Conservation (phyloP, 805 yeast genomes). For the Yamadazyma insecticola region DNA sequence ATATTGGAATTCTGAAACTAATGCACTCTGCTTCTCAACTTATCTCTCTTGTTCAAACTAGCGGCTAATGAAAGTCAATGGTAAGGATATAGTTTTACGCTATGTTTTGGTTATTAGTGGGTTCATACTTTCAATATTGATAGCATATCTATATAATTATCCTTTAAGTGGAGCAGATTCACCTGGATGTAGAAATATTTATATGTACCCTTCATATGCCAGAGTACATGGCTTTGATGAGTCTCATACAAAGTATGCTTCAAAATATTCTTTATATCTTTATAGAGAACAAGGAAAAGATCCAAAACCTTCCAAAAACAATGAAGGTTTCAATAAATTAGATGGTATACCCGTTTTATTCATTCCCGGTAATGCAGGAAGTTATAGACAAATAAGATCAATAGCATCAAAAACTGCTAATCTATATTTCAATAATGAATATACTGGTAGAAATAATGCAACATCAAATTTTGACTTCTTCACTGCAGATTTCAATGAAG, state of each 20-base stretch:
- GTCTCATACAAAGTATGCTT: conserved; percentile 63
- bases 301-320: conserved; percentile 41
- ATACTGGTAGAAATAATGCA: conserved; percentile 22
- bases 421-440: conserved; percentile 38
- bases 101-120: too few relatives aligned
- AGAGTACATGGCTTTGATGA: conserved; percentile 67
- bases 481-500: conserved; percentile 92
- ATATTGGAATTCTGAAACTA: too few relatives aligned
- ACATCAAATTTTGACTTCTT: conserved; percentile 70
- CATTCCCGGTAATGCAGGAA: conserved; percentile 98
- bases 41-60: too few relatives aligned
- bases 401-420: conserved; percentile 80
- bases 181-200: conserved; percentile 58
- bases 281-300: conserved; percentile 82
- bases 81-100: background rate
- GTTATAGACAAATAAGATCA: conserved; percentile 83
- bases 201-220: conserved; percentile 84
- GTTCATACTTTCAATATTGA: conserved; percentile 4
- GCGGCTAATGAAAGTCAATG: background rate
- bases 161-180: conserved; percentile 26
- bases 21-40: too few relatives aligned
- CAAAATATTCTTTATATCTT: conserved; percentile 78
- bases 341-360: conserved; percentile 86
- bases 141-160: conserved; percentile 11
- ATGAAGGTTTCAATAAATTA: conserved; percentile 26